phyloP scores from a whole-genome alignment of 169 alveolate species.

The Plasmodium ovale region DNA sequence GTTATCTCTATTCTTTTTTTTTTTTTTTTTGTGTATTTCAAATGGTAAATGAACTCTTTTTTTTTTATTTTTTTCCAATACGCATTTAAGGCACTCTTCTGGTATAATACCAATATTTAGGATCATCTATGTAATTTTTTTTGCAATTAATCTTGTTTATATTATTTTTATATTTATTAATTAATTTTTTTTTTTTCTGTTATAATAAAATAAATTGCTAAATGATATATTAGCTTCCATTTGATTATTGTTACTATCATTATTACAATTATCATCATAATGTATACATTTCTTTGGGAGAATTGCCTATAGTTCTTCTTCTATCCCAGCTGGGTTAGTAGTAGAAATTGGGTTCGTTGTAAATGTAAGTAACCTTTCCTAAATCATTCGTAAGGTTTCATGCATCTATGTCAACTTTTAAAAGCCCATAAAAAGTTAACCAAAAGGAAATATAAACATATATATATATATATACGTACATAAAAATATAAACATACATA shows the following conservation, averaged over 20 bases:
- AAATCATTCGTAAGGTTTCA: not conserved
- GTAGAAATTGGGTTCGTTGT: no score
- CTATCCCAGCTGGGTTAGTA: no score
- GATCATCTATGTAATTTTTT: not conserved
- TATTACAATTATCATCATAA: slow-evolving; percentile 4
- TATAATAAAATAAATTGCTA: slow-evolving; percentile 15
- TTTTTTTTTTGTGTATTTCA: no score
- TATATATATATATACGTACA: slow-evolving; percentile 4
- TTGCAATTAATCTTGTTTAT: not conserved
- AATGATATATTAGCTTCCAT: slow-evolving; percentile 1
- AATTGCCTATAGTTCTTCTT: not conserved
- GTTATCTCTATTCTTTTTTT: no score
- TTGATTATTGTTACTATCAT: not conserved
- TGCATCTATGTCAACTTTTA: not conserved
- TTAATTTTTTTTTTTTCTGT: not conserved
- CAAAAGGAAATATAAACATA: no score
- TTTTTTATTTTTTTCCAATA: no score
- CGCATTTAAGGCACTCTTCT: no score
- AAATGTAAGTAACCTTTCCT: no score
- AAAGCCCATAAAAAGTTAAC: not conserved
- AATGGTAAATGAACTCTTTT: no score
- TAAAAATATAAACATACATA: not conserved
- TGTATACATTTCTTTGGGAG: not conserved
- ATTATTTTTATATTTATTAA: not conserved
- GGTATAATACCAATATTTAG: no score